Conservation (phyloP, 2,329 filamentous ascomycete genomes). For the Calonectria pauciramosa region DNA sequence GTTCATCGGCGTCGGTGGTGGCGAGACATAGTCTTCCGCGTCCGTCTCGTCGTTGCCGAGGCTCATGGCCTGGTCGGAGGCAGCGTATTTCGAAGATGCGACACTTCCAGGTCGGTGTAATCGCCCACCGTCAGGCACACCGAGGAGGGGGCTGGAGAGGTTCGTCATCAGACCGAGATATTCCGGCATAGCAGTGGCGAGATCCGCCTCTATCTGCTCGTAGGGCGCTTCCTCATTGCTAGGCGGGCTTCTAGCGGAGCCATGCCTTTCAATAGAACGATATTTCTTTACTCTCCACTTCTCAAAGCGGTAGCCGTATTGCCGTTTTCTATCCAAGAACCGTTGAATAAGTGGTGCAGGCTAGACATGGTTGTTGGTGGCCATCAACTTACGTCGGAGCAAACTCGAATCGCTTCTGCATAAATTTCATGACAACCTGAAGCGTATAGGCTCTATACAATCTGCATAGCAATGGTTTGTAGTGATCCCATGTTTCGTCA, state of each 20-base stretch:
- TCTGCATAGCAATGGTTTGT: constrained; percentile 35
- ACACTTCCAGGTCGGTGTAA: not conserved
- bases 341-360: not conserved
- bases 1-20: not conserved
- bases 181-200: not conserved
- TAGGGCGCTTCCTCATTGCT: constrained; percentile 12
- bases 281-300: constrained; percentile 48
- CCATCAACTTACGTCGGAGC: constrained; percentile 34
- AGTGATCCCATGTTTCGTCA: constrained; percentile 39
- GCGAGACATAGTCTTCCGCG: not conserved
- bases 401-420: constrained; percentile 35
- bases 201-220: not conserved
- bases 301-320: constrained; percentile 48
- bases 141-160: not conserved
- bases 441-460: constrained; percentile 41
- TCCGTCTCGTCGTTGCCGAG: constrained; percentile 17
- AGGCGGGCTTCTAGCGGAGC: not conserved
- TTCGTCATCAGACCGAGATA: not conserved
- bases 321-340: constrained; percentile 43
- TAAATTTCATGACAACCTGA: constrained; percentile 36
- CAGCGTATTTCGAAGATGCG: not conserved
- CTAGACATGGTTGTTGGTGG: not conserved
- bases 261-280: constrained; percentile 27
- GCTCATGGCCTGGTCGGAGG: constrained; percentile 5
- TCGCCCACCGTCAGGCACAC: not conserved